Evolutionary conservation across 257 asterid genomes (phyloP).

Genomic region (Rauvolfia tetraphylla): DNA sequence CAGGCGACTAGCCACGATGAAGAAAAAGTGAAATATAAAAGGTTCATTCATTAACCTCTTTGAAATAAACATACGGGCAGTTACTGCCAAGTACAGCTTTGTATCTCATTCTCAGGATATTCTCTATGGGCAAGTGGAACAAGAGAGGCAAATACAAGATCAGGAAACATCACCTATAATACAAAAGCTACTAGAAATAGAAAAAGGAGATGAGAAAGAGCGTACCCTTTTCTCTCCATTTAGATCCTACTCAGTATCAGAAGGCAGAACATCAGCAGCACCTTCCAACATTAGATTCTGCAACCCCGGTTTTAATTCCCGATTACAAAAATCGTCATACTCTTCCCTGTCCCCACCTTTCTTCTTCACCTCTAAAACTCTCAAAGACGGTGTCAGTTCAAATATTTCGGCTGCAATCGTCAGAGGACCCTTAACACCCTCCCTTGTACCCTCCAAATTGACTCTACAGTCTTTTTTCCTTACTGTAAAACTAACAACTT

Average conservation of each 20-base stretch:
- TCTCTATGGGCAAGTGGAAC: slow-evolving; percentile 23
- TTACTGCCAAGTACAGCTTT: slow-evolving; percentile 14
- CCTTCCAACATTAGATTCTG: slow-evolving; percentile 41
- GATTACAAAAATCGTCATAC: slow-evolving; percentile 68
- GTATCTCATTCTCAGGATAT: slow-evolving; percentile 26
- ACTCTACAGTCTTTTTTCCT: slow-evolving; percentile 89
- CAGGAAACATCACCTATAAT: slow-evolving; percentile 27
- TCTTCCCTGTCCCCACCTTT: slow-evolving; percentile 78
- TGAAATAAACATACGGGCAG: slow-evolving; percentile 10
- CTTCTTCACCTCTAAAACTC: slow-evolving; percentile 86
- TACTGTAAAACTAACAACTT: slow-evolving; percentile 77
- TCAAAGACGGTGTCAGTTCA: slow-evolving; percentile 77
- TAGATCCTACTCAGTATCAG: slow-evolving; percentile 48
- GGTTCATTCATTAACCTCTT: slow-evolving; percentile 1
- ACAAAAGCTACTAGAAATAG: slow-evolving; percentile 14
- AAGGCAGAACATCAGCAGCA: slow-evolving; percentile 43
- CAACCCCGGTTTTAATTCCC: slow-evolving; percentile 70
- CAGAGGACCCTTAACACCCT: slow-evolving; percentile 91
- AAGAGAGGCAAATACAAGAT: slow-evolving; percentile 19
- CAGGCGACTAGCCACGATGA: background rate
- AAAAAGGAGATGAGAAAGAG: slow-evolving; percentile 17
- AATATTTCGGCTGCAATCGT: slow-evolving; percentile 89
- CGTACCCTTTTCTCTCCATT: slow-evolving; percentile 33
- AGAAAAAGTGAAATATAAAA: background rate
- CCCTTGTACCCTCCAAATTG: slow-evolving; percentile 73